These are phyloP conservation scores for Canavalia gladiata DNA, from an alignment of 306 rosid species.

Conservation along the genomic window DNA sequence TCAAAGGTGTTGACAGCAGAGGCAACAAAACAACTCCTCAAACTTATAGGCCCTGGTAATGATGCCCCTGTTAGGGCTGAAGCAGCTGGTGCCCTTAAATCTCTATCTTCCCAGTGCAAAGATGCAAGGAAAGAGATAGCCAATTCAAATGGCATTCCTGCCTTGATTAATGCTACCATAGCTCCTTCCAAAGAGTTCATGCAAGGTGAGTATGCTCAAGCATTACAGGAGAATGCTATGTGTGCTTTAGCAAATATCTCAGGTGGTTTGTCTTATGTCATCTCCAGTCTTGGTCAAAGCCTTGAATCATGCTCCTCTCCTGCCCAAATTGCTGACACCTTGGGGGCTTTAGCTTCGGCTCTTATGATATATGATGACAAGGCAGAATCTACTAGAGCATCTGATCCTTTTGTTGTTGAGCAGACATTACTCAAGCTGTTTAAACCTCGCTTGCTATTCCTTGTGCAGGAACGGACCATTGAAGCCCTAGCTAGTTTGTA, in stretches of 20 bases:
- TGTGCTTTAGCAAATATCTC: conserved; percentile 98
- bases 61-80: conserved; percentile 97
- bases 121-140: conserved; percentile 95
- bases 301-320: conserved; percentile 95
- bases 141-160: conserved; percentile 90
- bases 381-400: conserved; percentile 86
- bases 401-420: conserved; percentile 86
- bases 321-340: conserved; percentile 87
- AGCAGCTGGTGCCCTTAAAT: conserved; percentile 96
- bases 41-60: conserved; percentile 89
- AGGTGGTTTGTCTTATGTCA: conserved; percentile 95
- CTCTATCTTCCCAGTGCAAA: conserved; percentile 91
- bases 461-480: conserved; percentile 95
- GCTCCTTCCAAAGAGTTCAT: conserved; percentile 99
- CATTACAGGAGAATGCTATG: conserved; percentile 97
- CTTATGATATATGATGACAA: conserved; percentile 92
- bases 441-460: conserved; percentile 68
- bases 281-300: conserved; percentile 98
- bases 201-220: conserved; percentile 99
- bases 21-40: conserved; percentile 87
- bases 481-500: conserved; percentile 99
- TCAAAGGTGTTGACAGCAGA: conserved; percentile 82
- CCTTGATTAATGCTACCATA: conserved; percentile 94
- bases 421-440: conserved; percentile 84
- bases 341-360: conserved; percentile 99